Conservation (phyloP, 129 eudicot species). For the Mikania micrantha region DNA sequence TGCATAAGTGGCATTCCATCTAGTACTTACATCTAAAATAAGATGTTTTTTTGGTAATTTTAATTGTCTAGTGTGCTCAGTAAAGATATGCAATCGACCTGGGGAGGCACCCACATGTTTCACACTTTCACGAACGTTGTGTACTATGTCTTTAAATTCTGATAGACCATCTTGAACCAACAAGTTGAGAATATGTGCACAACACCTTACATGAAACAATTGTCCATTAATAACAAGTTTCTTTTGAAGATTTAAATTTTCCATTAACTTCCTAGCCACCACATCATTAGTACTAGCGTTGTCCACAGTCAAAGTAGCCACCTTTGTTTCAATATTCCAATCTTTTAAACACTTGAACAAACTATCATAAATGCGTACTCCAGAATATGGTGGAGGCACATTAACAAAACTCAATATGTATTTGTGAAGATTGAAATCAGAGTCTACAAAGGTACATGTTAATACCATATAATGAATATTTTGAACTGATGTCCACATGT, state of each 20-base stretch:
- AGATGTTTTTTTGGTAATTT: not conserved
- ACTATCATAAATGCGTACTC: not conserved
- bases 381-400: not conserved
- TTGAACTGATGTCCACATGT: not conserved
- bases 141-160: not conserved
- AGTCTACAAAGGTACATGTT: not conserved
- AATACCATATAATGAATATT: constrained; percentile 9
- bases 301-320: not conserved
- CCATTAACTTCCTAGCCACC: not conserved
- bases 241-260: not conserved
- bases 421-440: not conserved
- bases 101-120: not conserved
- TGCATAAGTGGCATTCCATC: not conserved
- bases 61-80: not conserved
- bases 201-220: not conserved
- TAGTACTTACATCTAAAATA: not conserved
- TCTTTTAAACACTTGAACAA: constrained; percentile 8
- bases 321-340: not conserved
- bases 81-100: not conserved
- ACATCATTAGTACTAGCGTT: not conserved
- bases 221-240: not conserved
- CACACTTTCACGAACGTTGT: constrained; percentile 8
- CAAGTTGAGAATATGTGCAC: too few species aligned
- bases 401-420: constrained; percentile 6
- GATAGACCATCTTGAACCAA: constrained; percentile 2